These are phyloP conservation scores for Calocybe gangraenosa DNA, from an alignment of 768 basidiomycete species.

Conservation along the genomic window DNA sequence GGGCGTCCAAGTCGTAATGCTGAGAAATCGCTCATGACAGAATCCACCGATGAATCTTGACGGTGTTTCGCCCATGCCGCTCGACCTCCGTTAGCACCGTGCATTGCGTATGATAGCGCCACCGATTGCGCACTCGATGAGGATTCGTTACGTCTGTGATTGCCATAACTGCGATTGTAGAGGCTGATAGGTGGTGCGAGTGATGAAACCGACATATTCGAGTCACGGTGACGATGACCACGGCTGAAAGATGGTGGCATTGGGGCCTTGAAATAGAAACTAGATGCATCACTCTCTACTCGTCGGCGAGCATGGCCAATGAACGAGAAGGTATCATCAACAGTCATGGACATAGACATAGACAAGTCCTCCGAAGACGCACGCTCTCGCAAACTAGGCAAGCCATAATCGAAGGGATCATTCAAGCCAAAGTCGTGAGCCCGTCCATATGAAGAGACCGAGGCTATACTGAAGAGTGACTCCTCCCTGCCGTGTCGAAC, in stretches of 20 bases:
- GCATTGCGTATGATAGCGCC: conserved; percentile 50
- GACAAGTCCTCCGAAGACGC: conserved; percentile 55
- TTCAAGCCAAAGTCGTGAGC: conserved; percentile 55
- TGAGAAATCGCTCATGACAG: conserved; percentile 61
- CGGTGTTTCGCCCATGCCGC: conserved; percentile 58
- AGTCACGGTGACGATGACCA: conserved; percentile 60
- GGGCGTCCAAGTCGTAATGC: conserved; percentile 58
- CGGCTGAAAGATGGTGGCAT: conserved; percentile 29
- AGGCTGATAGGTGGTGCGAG: conserved; percentile 65
- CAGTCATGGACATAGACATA: conserved; percentile 43
- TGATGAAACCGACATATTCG: conserved; percentile 49
- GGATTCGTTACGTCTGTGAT: conserved; percentile 55
- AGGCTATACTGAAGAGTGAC: conserved; percentile 70
- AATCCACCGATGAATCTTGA: conserved; percentile 59
- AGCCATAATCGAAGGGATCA: conserved; percentile 75
- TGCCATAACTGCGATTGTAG: conserved; percentile 61
- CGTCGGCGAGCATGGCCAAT: conserved; percentile 37
- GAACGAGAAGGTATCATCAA: conserved; percentile 78
- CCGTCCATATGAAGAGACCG: conserved; percentile 74
- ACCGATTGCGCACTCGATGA: conserved; percentile 54
- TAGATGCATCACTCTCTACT: conserved; percentile 73
- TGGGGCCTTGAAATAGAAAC: conserved; percentile 65
- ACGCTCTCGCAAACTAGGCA: conserved; percentile 48
- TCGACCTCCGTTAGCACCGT: conserved; percentile 50
- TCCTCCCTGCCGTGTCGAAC: conserved; percentile 44